These are phyloP conservation scores for Sporobolomyces pararoseus DNA, from an alignment of 768 basidiomycete species.

Conservation along the genomic window DNA sequence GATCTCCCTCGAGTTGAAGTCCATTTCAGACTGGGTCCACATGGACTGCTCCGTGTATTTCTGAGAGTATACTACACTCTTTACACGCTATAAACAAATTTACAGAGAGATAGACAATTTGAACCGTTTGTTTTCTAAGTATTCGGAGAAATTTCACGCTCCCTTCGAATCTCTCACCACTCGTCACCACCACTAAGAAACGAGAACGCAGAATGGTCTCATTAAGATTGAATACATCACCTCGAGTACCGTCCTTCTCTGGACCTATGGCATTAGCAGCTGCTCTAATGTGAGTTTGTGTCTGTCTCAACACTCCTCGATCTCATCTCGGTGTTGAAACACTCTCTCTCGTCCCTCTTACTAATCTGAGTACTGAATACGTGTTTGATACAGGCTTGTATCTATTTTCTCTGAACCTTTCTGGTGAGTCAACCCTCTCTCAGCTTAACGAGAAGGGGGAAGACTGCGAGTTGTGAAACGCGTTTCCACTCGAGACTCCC, in stretches of 20 bases:
- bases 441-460: neutral
- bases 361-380: neutral
- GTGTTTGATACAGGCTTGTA: slow-evolving; percentile 16
- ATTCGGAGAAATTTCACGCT: no score
- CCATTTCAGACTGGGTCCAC: no score
- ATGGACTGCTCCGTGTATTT: no score
- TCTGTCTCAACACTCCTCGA: neutral
- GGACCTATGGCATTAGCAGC: slow-evolving; percentile 34
- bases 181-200: neutral
- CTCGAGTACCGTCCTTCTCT: slow-evolving; percentile 25
- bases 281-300: slow-evolving; percentile 22
- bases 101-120: no score
- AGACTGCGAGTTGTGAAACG: neutral
- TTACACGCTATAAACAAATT: no score
- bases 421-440: slow-evolving; percentile 29
- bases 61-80: no score
- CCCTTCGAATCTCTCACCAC: neutral
- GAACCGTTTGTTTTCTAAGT: no score
- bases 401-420: slow-evolving; percentile 37
- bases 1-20: no score
- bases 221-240: slow-evolving; percentile 28
- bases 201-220: neutral
- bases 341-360: neutral
- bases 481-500: neutral
- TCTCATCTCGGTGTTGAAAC: neutral